A percentile compares a stretch with the other conserved stretches of the same genome.
These are phyloP conservation scores for Hirsutella minnesotensis DNA, from an alignment of 2,329 filamentous ascomycete species.

Conservation along the genomic window DNA sequence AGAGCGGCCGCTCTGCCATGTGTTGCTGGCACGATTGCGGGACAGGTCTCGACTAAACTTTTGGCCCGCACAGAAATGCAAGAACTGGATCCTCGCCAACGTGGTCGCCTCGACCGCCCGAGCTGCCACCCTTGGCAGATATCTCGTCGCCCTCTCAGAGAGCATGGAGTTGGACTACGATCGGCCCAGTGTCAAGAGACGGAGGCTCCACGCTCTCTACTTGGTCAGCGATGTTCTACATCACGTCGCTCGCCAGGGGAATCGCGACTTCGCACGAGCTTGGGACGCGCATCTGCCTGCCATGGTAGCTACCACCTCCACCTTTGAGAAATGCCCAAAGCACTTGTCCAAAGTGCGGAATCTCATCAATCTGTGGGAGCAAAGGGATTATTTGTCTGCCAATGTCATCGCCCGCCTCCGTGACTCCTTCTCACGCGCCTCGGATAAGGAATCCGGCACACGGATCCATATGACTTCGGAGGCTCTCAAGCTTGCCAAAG, in stretches of 20 bases:
- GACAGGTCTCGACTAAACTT: neutral
- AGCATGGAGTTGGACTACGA: slow-evolving; percentile 17
- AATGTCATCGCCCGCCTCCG: slow-evolving; percentile 46
- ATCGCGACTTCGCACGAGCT: slow-evolving; percentile 40
- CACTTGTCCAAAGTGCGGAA: slow-evolving; percentile 52
- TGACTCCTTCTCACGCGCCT: slow-evolving; percentile 36
- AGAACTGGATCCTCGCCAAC: slow-evolving; percentile 70
- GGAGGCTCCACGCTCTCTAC: slow-evolving; percentile 65
- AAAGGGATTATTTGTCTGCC: slow-evolving; percentile 47
- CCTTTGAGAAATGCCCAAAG: slow-evolving; percentile 49
- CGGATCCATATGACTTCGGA: slow-evolving; percentile 10
- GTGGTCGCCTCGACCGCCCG: slow-evolving; percentile 56
- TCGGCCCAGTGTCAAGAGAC: slow-evolving; percentile 49
- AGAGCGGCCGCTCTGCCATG: neutral
- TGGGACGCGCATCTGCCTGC: slow-evolving; percentile 48
- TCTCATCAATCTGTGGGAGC: slow-evolving; percentile 60
- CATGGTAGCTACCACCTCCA: slow-evolving; percentile 47
- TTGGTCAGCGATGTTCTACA: slow-evolving; percentile 69
- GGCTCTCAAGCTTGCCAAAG: slow-evolving; percentile 33
- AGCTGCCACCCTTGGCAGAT: slow-evolving; percentile 59
- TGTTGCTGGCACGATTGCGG: neutral
- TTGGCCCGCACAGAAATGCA: slow-evolving; percentile 63
- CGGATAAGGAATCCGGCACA: slow-evolving; percentile 10
- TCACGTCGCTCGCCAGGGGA: slow-evolving; percentile 44
- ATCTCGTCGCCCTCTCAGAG: slow-evolving; percentile 56